Evolutionary conservation across 441 rosid species (phyloP).

Genomic region (Erodium trifolium): DNA sequence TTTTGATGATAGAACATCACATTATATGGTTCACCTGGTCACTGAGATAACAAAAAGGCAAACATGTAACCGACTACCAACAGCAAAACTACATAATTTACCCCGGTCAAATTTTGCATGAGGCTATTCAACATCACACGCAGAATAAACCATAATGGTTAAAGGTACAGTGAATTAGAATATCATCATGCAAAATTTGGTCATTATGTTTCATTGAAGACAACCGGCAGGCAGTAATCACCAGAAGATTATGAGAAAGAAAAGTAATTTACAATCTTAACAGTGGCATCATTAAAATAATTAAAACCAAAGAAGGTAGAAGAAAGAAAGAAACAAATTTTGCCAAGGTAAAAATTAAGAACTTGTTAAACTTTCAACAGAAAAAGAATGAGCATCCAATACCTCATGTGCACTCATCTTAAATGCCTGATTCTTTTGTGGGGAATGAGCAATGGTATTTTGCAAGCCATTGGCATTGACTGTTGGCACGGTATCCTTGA

Average conservation of each 20-base stretch:
- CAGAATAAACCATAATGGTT: neutral
- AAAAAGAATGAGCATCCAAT: slow-evolving; percentile 10
- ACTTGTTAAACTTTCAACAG: neutral
- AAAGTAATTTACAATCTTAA: neutral
- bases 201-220: neutral
- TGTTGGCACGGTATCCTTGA: slow-evolving; percentile 27
- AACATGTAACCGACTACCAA: too few relatives aligned
- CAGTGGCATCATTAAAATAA: neutral
- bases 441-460: slow-evolving; percentile 27
- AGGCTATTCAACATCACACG: neutral
- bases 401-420: slow-evolving; percentile 87
- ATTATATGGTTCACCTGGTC: too few relatives aligned
- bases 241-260: neutral
- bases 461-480: slow-evolving; percentile 23
- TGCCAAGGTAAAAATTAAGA: neutral
- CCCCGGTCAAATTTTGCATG: neutral
- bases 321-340: neutral
- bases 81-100: too few relatives aligned
- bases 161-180: neutral
- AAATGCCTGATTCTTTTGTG: slow-evolving; percentile 45
- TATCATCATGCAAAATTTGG: too few relatives aligned
- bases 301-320: neutral
- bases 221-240: neutral
- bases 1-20: neutral
- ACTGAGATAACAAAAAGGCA: too few relatives aligned